Base-by-base conservation (phyloP, 2,329 filamentous ascomycete species). In the Pyrenophora tritici-repentis region DNA sequence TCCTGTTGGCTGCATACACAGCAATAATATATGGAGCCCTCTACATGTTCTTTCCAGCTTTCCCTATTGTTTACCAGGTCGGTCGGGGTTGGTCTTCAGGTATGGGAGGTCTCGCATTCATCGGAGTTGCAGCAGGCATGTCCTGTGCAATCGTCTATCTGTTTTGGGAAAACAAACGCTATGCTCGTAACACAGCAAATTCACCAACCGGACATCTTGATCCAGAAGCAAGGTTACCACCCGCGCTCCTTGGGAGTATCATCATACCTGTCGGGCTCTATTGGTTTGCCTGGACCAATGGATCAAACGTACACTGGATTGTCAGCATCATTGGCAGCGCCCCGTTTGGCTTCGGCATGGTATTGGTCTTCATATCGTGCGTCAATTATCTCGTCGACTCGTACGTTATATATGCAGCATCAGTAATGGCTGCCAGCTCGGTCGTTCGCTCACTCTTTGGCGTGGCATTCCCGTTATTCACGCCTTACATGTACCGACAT, bases 321-420 rank as follows among this genome's bases (percentile, higher is more conserved):
- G 78, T 76, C 1, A 78, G 80, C 8, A 75, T 82, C 52, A 53
- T 81, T 1, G 82, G 79, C 0, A 80, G 78, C 0, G 63, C 68
- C 2, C 57, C 81, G 0, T 75, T 83, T 7, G 81, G 80, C 0
- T 58, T 73, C 16, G 73, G 73, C 57, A 75, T 66, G 60, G 61
- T 69, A 1, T 42, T 67, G 4, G 38, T 66, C 6, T 70, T 64
- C 52, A 56, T 68, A 17, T 78, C 78, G 4, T 73, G 85, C 38
- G 79, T 85, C 65, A 86, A 84, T 72, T 89, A 89, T 71, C 79
- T 89, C 10, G 82, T 89, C 54, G 87, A 89, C 64, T 76, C 84
- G 5, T 86, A 68, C 52, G 83, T 85, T 42, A 85, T 56, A 1
- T 69, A 64, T 34, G 36, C 24, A 4, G 43, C 43, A 1, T n/a